phyloP scores from a whole-genome alignment of 1,139 yeast genomes.

The Yamadazyma diospyri region DNA sequence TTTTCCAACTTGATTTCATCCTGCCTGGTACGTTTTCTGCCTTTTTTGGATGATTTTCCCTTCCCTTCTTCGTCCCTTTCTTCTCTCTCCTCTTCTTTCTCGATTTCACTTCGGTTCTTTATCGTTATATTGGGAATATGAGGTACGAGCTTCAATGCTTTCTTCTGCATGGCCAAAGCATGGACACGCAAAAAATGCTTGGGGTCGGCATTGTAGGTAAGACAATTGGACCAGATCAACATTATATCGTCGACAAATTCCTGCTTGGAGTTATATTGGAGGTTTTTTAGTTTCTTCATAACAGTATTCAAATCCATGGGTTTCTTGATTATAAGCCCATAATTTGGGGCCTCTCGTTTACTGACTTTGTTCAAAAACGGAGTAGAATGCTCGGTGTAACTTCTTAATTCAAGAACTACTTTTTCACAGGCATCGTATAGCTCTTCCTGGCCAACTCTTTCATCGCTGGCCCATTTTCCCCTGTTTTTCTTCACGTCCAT shows the following conservation, averaged over 20 bases:
- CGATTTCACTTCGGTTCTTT: slow-evolving; percentile 80
- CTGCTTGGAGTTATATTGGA: slow-evolving; percentile 77
- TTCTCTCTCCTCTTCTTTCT: slow-evolving; percentile 59
- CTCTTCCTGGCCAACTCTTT: slow-evolving; percentile 94
- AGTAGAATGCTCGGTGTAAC: slow-evolving; percentile 94
- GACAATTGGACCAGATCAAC: slow-evolving; percentile 94
- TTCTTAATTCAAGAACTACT: slow-evolving; percentile 84
- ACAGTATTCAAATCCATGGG: slow-evolving; percentile 98
- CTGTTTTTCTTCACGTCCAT: slow-evolving; percentile 92
- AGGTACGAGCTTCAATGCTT: slow-evolving; percentile 71
- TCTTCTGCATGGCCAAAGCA: slow-evolving; percentile 95
- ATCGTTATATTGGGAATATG: slow-evolving; percentile 85
- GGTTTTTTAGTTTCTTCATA: slow-evolving; percentile 77
- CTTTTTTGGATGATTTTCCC: slow-evolving; percentile 41
- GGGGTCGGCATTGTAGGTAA: slow-evolving; percentile 93
- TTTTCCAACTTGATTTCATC: slow-evolving; percentile 33
- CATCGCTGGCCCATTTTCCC: slow-evolving; percentile 97
- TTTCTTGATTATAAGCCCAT: slow-evolving; percentile 79
- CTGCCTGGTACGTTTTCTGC: slow-evolving; percentile 39
- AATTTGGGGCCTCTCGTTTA: slow-evolving; percentile 96
- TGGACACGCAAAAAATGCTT: slow-evolving; percentile 87
- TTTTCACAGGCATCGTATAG: slow-evolving; percentile 96
- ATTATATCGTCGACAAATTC: slow-evolving; percentile 91
- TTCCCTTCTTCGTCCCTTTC: slow-evolving; percentile 30
- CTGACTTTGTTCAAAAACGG: slow-evolving; percentile 93